Base-by-base conservation (phyloP, 352 stramenopile species). In the Peronospora belbahrii region DNA sequence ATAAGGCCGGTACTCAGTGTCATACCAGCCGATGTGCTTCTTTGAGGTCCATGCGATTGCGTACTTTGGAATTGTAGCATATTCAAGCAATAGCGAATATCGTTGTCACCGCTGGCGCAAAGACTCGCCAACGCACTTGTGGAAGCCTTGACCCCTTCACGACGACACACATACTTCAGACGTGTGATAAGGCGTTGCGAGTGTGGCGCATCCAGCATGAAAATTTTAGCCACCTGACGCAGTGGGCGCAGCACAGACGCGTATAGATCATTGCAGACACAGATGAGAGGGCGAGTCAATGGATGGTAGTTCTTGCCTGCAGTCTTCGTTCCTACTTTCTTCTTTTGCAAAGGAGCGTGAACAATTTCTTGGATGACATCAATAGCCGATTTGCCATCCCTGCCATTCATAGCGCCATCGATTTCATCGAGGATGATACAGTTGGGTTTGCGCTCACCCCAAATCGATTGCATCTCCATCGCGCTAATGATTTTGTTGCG, bases 211-310 rank as follows among this genome's bases (percentile, higher is more conserved):
- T 80, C 62, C 10, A 98, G 83, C 49, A 95, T 80, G 34, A 98
- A 98, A 27, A 97, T 88, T 48, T 89, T 92, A 17, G 90, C 84
- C 11, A 96, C 77, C 18, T 96, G 89, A 20, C 96, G 85, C 33
- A 99, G 73, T n/a, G 93, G 85, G 7, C 95, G 78, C 27, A 99
- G 63, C 22, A 95, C 85, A 1, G 95, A 94, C 9, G 93, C 93
- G 64, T 97, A 98, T 56, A 97, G 85, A 59, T 99, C 91, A 64
- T 99, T 99, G 69, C 96, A 99, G 65, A 99, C 98, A 57, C 97
- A 97, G 51, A 99, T 98, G 13, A 99, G 71, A 6, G 95, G 95
- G 1, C 95, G 80, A 39, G 67, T 96, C 28, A 97, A 60, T 4
- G 90, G 75, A 28, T 97, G 83, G 17, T 66, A 59, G 36, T 67